Base-by-base conservation (phyloP, 2,329 filamentous ascomycete genomes). In the Sordariomycetes sp. region DNA sequence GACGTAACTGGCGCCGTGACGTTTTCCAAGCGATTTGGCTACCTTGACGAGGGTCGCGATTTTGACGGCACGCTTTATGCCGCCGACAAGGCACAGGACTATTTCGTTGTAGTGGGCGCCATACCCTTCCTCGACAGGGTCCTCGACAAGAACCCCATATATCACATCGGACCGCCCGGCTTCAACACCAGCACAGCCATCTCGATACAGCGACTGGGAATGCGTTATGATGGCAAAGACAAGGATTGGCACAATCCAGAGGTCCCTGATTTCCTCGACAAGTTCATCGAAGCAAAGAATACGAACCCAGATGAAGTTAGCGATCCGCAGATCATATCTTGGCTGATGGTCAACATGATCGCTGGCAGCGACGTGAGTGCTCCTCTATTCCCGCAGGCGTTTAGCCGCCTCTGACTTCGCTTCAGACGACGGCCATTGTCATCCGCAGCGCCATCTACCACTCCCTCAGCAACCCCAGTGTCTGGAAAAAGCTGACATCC, bases 1-100 rank as follows among this genome's bases (percentile, higher is more conserved):
- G 63, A 67, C 39, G 54, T 64, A 4, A 55, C 66, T 33, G 61
- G 61, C 16, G 52, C 58, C 26, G 43, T 64, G 14, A 60, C 57
- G 14, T 67, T 63, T 25, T 56, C 58, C 25, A 46, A 54, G 11
- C 52, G 51, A 26, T 56, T 66, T 27, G 61, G 63, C 8, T 66
- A 64, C 39, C 47, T 66, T 14, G 46, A 63, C 16, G 46, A 54
- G 5, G 48, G 54, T 3, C 40, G 39, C 8, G 62, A 66, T 38
- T 48, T 59, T 41, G 52, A 57, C 21, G 53, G 51, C 5, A 63
- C 55, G 21, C 54, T 66, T 6, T 39, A 35, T 11, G 44, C 42
- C 8, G 44, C 49, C 0, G 50, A 50, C 12, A 44, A 51, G 8
- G 49, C 59, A 5, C 47, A 58, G 7, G 54, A 61, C 33, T 49